These are phyloP conservation scores for Sporothrix sp. DNA, from an alignment of 2,329 filamentous ascomycete genomes.

Conservation along the genomic window DNA sequence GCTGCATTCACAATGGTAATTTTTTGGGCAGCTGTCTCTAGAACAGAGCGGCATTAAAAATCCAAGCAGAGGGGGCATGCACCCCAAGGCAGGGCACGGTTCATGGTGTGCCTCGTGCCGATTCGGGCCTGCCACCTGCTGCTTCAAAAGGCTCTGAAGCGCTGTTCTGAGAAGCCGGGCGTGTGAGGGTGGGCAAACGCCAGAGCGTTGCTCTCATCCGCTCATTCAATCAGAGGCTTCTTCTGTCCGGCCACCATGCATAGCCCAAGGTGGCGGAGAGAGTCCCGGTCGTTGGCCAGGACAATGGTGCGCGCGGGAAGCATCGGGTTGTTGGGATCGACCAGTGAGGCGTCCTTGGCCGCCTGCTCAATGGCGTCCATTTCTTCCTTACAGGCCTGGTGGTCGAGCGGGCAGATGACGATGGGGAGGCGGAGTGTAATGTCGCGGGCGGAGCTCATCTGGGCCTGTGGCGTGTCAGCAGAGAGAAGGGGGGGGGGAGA, in stretches of 20 bases:
- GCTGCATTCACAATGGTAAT: too few relatives aligned
- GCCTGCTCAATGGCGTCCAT: constrained; percentile 98
- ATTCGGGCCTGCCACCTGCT: too few relatives aligned
- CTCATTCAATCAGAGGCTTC: constrained; percentile 54
- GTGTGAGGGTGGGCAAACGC: too few relatives aligned
- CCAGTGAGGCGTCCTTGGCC: constrained; percentile 79
- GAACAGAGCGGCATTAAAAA: too few relatives aligned
- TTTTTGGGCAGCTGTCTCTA: too few relatives aligned
- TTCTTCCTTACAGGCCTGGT: constrained; percentile 92
- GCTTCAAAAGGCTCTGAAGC: too few relatives aligned
- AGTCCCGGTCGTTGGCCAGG: constrained; percentile 61
- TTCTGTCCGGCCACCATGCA: constrained; percentile 55
- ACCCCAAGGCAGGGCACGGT: too few relatives aligned
- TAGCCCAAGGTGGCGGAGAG: constrained; percentile 51
- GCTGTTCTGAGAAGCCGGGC: too few relatives aligned
- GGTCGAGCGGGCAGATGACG: constrained; percentile 89
- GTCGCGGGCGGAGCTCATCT: constrained; percentile 78
- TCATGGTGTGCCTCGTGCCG: too few relatives aligned
- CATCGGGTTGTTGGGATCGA: constrained; percentile 86
- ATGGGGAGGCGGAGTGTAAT: constrained; percentile 86
- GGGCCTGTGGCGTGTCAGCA: constrained; percentile 65
- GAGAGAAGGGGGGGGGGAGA: not conserved
- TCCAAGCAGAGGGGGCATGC: too few relatives aligned
- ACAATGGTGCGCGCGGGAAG: constrained; percentile 80
- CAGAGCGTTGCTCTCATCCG: too few relatives aligned